Base-by-base conservation (phyloP, 192 early-diverging fungal genomes). In the Podila epigama region DNA sequence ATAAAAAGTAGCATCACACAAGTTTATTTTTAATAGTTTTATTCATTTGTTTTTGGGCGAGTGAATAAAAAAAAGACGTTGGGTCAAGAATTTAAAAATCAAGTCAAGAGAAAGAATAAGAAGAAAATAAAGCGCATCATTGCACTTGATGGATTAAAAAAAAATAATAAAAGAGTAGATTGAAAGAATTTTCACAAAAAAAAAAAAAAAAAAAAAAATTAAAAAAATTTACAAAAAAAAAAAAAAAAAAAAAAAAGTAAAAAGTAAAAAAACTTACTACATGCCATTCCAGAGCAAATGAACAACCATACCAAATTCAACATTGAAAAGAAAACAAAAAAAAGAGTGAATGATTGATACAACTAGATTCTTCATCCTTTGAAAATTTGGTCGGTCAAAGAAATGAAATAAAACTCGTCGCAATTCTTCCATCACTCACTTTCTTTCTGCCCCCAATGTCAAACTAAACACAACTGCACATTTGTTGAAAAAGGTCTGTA, bases 181-280 rank as follows among this genome's bases (percentile, higher is more conserved):
- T 31, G 25, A 10, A 48, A 4, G 42, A 62, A 50, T n/a, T n/a
- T n/a, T 13, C 12, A 35, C 20, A 5, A 51, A n/a, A 42, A 53
- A 60, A 69, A 59, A 53, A 69, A 53, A 54, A 60, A 35, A 69
- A 53, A 12, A 37, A 29, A 18, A 51, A 16, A 60, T 29, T 5
- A 29, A 60, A 28, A 58, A 40, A 58, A 29, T 22, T 32, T 42
- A 18, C 60, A 55, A 32, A 69, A 27, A 34, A 52, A 52, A 52
- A 22, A 52, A 41, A 34, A 51, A 9, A 34, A 55, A 48, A 63
- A 51, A 31, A 32, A 53, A 9, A 12, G 59, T 31, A 69, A 33
- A 13, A 33, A 63, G 27, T 25, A 58, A 41, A 51, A 67, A 51
- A 29, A 18, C 6, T 36, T 34, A 37, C 58, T 53, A 58, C 25